Conservation (phyloP, 768 basidiomycete genomes). For the Termitomyces sp. region DNA sequence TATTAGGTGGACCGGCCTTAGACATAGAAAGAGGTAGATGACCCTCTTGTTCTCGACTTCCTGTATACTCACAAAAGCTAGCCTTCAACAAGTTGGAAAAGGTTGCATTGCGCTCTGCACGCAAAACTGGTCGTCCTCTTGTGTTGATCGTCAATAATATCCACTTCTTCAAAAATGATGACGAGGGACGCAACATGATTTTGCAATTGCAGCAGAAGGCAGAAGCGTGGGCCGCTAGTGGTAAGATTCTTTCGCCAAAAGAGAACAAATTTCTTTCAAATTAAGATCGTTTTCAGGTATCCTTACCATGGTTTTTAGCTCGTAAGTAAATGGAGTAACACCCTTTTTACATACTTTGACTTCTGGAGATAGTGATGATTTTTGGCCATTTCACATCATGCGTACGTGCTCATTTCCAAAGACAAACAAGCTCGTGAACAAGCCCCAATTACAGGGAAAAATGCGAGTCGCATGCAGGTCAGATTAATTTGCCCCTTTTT, state of each 20-base stretch:
- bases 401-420: slow-evolving; percentile 32
- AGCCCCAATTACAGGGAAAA: slow-evolving; percentile 42
- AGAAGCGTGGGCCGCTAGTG: slow-evolving; percentile 79
- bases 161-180: slow-evolving; percentile 71
- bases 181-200: slow-evolving; percentile 72
- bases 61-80: slow-evolving; percentile 14
- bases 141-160: slow-evolving; percentile 81
- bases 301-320: slow-evolving; percentile 72
- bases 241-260: slow-evolving; percentile 28
- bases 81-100: slow-evolving; percentile 83
- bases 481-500: slow-evolving; percentile 10
- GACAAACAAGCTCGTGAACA: slow-evolving; percentile 1
- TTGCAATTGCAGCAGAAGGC: slow-evolving; percentile 83
- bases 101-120: slow-evolving; percentile 65
- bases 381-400: slow-evolving; percentile 72
- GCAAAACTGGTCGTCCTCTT: slow-evolving; percentile 56
- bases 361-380: slow-evolving; percentile 60
- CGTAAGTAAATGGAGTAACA: slow-evolving; percentile 34
- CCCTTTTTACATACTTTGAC: slow-evolving; percentile 9
- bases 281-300: slow-evolving; percentile 40
- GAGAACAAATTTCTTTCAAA: not conserved
- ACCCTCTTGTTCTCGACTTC: not conserved
- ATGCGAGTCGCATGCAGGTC: slow-evolving; percentile 70
- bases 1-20: slow-evolving; percentile 69
- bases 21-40: slow-evolving; percentile 72